phyloP scores from a whole-genome alignment of 768 basidiomycete genomes.

The Sporobolomyces roseus region DNA sequence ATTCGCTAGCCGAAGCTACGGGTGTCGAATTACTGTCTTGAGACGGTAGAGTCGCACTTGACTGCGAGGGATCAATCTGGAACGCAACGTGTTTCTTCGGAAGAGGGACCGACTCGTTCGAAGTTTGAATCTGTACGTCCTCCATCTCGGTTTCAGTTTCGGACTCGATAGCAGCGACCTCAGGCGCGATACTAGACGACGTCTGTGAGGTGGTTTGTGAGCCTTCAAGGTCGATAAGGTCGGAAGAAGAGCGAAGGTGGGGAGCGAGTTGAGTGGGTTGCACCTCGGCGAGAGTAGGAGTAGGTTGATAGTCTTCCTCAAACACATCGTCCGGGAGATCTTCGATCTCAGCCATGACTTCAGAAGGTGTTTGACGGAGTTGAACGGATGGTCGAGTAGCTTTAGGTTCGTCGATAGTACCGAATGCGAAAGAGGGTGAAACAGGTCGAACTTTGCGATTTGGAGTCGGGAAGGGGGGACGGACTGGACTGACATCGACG shows the following conservation, averaged over 20 bases:
- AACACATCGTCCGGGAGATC: conserved; percentile 14
- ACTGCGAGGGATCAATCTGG: background rate
- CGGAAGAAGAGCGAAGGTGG: background rate
- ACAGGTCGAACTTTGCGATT: too few species aligned
- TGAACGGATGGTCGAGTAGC: too few species aligned
- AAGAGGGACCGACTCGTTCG: background rate
- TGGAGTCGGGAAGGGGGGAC: background rate
- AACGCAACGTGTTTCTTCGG: conserved; percentile 28
- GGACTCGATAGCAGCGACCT: background rate
- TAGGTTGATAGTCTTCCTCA: conserved; percentile 35
- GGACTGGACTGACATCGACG: background rate
- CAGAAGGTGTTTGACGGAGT: too few species aligned
- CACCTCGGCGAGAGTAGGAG: conserved; percentile 28
- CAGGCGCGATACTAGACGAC: too few species aligned
- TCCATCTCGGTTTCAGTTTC: background rate
- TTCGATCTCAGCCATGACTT: background rate
- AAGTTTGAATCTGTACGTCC: background rate
- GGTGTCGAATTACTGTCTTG: conserved; percentile 3
- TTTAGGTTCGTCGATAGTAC: too few species aligned
- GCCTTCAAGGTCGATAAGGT: background rate
- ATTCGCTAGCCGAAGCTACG: background rate
- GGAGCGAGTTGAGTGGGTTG: too few species aligned
- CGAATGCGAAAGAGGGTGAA: too few species aligned
- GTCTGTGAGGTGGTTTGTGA: background rate
- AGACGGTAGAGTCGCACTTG: background rate